These are phyloP conservation scores for Gossypium australe DNA, from an alignment of 345 rosid genomes.

Conservation along the genomic window DNA sequence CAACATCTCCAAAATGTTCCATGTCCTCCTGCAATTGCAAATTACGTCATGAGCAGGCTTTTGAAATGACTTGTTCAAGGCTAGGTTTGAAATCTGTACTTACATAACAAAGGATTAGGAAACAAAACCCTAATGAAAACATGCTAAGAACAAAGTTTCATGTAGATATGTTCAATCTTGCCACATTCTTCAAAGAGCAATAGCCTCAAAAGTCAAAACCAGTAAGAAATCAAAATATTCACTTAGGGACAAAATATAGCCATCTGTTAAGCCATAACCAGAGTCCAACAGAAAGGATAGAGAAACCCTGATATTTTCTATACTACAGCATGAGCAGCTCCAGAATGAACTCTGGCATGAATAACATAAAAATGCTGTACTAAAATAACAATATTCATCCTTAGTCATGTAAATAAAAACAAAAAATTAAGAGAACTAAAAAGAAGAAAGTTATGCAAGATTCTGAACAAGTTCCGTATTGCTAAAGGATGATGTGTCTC, in stretches of 20 bases:
- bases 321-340: neutral
- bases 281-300: neutral
- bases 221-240: neutral
- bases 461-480: neutral
- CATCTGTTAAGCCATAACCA: neutral
- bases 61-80: neutral
- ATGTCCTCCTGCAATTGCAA: slow-evolving; percentile 80
- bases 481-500: neutral
- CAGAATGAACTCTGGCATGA: neutral
- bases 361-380: neutral
- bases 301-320: neutral
- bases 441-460: neutral
- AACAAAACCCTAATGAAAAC: neutral
- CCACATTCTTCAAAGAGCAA: neutral
- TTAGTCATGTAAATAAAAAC: neutral
- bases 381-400: neutral
- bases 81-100: neutral
- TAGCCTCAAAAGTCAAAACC: neutral
- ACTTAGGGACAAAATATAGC: neutral
- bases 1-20: slow-evolving; percentile 69
- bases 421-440: neutral
- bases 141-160: neutral
- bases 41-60: slow-evolving; percentile 15
- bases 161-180: neutral
- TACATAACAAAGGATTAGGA: neutral